Evolutionary conservation across 352 stramenopile genomes (phyloP).

Genomic region (Phytophthora megakarya): DNA sequence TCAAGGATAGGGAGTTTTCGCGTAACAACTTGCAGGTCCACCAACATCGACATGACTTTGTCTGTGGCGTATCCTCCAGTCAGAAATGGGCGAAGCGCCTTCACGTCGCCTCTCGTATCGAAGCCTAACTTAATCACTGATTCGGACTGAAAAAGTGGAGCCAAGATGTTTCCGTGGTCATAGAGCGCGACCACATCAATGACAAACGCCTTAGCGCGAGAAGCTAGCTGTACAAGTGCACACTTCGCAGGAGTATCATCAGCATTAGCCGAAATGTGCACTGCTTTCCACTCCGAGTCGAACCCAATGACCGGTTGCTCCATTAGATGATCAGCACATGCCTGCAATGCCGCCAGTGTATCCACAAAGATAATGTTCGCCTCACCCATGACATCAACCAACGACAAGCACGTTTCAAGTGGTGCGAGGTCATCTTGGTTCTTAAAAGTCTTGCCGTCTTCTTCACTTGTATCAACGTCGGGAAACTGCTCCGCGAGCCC

Average conservation of each 20-base stretch:
- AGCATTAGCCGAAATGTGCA: conserved; percentile 32
- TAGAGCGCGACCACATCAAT: conserved; percentile 65
- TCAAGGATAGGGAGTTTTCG: conserved; percentile 37
- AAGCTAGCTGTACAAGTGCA: conserved; percentile 74
- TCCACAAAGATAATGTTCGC: conserved; percentile 68
- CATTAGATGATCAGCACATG: conserved; percentile 51
- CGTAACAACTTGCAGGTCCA: conserved; percentile 62
- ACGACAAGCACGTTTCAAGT: conserved; percentile 50
- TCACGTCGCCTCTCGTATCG: conserved; percentile 68
- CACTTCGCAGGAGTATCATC: conserved; percentile 40
- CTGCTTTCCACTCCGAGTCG: conserved; percentile 80
- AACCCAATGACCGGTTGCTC: conserved; percentile 61
- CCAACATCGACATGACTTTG: conserved; percentile 51
- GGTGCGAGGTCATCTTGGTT: conserved; percentile 50
- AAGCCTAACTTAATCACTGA: conserved; percentile 76
- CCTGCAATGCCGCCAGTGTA: conserved; percentile 37
- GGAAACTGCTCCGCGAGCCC: conserved; percentile 48
- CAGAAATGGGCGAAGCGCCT: conserved; percentile 57
- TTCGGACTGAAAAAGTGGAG: conserved; percentile 49
- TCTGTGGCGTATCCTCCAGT: conserved; percentile 22
- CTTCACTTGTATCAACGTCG: conserved; percentile 45
- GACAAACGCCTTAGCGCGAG: conserved; percentile 58
- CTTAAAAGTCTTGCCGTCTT: conserved; percentile 32
- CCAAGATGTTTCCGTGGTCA: conserved; percentile 35
- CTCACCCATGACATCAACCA: conserved; percentile 47